Percentiles rank a stretch among this genome's conserved stretches.
Conservation (phyloP, 2,329 filamentous ascomycete genomes). For the Neofusicoccum kwambonambiense region DNA sequence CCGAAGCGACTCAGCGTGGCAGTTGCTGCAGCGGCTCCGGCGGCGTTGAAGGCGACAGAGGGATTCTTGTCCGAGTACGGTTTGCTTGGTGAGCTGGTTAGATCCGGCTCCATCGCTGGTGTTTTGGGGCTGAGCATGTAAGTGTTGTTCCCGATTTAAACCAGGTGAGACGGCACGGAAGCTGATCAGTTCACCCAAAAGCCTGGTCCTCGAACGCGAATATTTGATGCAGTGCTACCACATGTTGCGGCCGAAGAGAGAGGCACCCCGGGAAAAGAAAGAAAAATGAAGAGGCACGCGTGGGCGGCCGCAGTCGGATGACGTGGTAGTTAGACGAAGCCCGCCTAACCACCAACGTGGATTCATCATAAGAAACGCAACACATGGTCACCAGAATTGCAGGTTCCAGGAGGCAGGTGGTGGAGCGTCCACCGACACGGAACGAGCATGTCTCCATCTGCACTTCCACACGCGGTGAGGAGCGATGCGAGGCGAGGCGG, state of each 20-base stretch:
- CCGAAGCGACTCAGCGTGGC: conserved; percentile 36
- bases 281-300: background rate
- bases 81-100: conserved; percentile 42
- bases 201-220: conserved; percentile 30
- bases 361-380: too few relatives aligned
- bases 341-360: too few relatives aligned
- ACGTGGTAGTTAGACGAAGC: background rate
- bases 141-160: conserved; percentile 21
- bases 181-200: background rate
- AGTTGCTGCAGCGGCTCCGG: conserved; percentile 36
- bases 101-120: conserved; percentile 37
- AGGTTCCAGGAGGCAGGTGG: too few relatives aligned
- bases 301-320: background rate
- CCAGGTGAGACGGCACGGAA: too few relatives aligned
- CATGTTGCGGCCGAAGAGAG: conserved; percentile 27
- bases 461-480: too few relatives aligned
- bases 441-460: too few relatives aligned
- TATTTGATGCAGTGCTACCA: conserved; percentile 36
- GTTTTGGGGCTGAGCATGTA: conserved; percentile 38
- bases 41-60: conserved; percentile 34
- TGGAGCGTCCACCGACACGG: too few relatives aligned
- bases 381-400: too few relatives aligned
- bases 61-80: conserved; percentile 35
- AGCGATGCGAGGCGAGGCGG: too few relatives aligned
- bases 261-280: conserved; percentile 8